phyloP scores from a whole-genome alignment of 2,329 filamentous ascomycete genomes.

The Fusarium dlaminii region DNA sequence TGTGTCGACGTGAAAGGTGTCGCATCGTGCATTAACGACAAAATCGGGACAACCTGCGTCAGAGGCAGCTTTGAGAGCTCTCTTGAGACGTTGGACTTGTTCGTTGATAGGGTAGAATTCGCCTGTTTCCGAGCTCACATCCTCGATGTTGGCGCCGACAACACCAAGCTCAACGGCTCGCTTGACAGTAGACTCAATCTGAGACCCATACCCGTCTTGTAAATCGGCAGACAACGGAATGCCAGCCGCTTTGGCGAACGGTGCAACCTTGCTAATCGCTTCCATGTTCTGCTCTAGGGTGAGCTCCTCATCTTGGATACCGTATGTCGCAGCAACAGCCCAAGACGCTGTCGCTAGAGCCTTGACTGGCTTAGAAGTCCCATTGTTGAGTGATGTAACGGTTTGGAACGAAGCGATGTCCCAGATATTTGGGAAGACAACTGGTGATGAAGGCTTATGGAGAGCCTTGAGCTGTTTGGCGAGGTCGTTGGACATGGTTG shows the following conservation, averaged over 20 bases:
- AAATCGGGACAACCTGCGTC: constrained; percentile 63
- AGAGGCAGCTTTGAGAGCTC: constrained; percentile 53
- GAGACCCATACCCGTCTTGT: constrained; percentile 67
- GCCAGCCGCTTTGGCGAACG: constrained; percentile 50
- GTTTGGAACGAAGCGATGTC: constrained; percentile 59
- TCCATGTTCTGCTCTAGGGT: constrained; percentile 61
- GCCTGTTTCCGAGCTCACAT: constrained; percentile 51
- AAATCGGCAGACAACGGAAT: constrained; percentile 66
- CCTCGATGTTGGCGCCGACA: constrained; percentile 69
- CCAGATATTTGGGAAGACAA: constrained; percentile 66
- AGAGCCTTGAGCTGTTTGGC: constrained; percentile 54
- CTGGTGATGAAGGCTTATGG: constrained; percentile 60
- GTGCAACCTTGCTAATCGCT: constrained; percentile 56
- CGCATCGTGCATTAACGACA: constrained; percentile 66
- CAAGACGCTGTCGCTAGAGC: constrained; percentile 62
- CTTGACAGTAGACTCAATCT: constrained; percentile 56
- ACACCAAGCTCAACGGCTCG: constrained; percentile 60
- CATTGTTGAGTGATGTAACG: constrained; percentile 55
- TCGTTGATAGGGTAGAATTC: constrained; percentile 52
- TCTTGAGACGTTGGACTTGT: constrained; percentile 58
- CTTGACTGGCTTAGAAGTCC: constrained; percentile 47
- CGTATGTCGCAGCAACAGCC: constrained; percentile 58
- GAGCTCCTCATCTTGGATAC: constrained; percentile 59
- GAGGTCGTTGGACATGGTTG: constrained; percentile 42
- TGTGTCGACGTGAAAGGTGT: constrained; percentile 55